Evolutionary conservation across 2,329 filamentous ascomycete species (phyloP).

Genomic region (Colletotrichum horii): DNA sequence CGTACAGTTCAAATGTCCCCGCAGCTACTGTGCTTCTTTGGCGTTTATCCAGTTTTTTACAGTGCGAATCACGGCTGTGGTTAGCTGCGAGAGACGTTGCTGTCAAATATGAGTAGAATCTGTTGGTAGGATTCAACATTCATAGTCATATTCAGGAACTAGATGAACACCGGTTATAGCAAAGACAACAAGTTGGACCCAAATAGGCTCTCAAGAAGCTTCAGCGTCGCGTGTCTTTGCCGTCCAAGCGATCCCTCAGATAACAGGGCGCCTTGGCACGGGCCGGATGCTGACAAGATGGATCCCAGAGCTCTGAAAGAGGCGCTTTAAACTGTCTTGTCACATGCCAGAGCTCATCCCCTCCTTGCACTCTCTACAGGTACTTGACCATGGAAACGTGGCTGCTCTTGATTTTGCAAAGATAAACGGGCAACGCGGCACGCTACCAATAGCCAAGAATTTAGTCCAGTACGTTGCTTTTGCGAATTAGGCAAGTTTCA

Average conservation of each 20-base stretch:
- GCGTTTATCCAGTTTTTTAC: neutral
- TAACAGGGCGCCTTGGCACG: neutral
- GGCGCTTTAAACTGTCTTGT: neutral
- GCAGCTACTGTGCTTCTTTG: neutral
- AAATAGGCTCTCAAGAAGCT: neutral
- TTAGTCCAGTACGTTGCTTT: neutral
- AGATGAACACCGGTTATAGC: neutral
- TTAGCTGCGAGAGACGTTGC: neutral
- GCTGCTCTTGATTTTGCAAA: neutral
- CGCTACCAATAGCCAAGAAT: neutral
- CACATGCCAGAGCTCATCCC: neutral
- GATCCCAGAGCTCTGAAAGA: neutral
- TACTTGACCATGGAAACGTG: neutral
- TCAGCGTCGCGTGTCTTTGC: constrained; percentile 1
- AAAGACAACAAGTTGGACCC: neutral
- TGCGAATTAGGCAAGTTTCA: neutral
- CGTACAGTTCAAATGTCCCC: neutral
- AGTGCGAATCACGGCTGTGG: neutral
- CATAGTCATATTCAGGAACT: neutral
- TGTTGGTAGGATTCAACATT: neutral
- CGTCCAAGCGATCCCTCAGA: neutral
- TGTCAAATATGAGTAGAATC: neutral
- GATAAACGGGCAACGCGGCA: neutral
- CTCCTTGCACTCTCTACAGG: neutral
- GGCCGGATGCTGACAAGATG: neutral